Percentiles rank a stretch among this genome's conserved stretches.
phyloP scores from a whole-genome alignment of 441 rosid species.

The Euphorbia celastroides region DNA sequence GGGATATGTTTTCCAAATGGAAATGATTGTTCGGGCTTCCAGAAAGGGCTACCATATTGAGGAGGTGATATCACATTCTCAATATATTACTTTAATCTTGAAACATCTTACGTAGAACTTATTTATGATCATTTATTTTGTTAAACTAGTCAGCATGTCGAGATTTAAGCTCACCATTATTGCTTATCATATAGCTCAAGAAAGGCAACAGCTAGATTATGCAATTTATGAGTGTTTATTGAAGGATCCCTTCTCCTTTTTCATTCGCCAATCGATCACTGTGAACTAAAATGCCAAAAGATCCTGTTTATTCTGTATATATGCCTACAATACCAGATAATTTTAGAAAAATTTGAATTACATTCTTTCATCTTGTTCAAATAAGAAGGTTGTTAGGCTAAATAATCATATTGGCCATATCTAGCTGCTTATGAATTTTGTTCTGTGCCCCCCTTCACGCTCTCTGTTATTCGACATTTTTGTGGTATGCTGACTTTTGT shows the following conservation, averaged over 20 bases:
- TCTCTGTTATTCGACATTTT: not conserved
- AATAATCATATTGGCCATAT: not conserved
- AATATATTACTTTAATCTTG: not conserved
- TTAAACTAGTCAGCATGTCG: not conserved
- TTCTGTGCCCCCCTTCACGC: not conserved
- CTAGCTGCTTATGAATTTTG: not conserved
- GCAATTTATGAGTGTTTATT: not conserved
- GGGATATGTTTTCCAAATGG: constrained; percentile 98
- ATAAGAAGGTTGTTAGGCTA: not conserved
- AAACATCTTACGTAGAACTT: too few species aligned
- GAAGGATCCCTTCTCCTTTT: not conserved
- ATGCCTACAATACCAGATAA: not conserved
- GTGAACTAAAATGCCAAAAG: not conserved
- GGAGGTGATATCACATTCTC: constrained; percentile 45
- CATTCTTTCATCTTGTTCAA: not conserved
- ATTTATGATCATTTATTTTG: not conserved
- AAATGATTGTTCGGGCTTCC: constrained; percentile 96
- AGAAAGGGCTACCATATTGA: constrained; percentile 87
- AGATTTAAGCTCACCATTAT: not conserved
- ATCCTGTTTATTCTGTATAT: not conserved
- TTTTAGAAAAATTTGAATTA: not conserved
- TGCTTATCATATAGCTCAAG: not conserved
- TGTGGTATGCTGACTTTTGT: not conserved
- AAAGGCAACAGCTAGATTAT: not conserved
- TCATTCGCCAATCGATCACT: not conserved